These are phyloP conservation scores for Graphium sp. DNA, from an alignment of 2,329 filamentous ascomycete species.

Conservation along the genomic window DNA sequence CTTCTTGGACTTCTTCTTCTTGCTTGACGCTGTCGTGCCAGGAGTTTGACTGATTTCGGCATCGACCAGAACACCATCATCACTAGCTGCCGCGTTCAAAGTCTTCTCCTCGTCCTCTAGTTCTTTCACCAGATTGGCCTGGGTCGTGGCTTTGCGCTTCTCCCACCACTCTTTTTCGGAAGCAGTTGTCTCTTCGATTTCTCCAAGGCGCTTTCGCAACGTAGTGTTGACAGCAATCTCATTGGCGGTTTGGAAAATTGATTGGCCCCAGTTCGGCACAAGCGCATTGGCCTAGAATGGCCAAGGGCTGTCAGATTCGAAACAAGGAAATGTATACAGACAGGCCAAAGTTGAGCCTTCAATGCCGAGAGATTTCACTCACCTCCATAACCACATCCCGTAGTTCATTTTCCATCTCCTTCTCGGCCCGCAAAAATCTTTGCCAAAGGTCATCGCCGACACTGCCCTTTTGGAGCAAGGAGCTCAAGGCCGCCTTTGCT, in stretches of 20 bases:
- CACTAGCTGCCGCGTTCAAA: constrained; percentile 12
- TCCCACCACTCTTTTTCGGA: constrained; percentile 89
- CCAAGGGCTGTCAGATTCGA: too few relatives aligned
- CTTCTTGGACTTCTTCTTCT: constrained; percentile 33
- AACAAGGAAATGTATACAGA: constrained; percentile 2
- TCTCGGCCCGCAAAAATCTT: constrained; percentile 78
- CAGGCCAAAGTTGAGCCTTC: not conserved
- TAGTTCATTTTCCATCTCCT: constrained; percentile 93
- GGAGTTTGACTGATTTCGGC: constrained; percentile 17
- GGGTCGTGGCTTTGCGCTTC: constrained; percentile 57
- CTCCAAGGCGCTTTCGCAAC: constrained; percentile 57
- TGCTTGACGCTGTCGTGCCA: constrained; percentile 15
- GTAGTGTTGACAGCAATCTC: constrained; percentile 80
- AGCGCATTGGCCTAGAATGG: constrained; percentile 79
- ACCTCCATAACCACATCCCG: constrained; percentile 90
- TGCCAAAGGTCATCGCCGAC: constrained; percentile 95
- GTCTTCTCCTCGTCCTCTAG: constrained; percentile 42
- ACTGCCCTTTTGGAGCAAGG: constrained; percentile 73
- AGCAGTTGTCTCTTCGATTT: constrained; percentile 53
- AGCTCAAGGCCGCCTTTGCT: constrained; percentile 74
- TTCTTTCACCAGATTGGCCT: constrained; percentile 71
- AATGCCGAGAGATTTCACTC: constrained; percentile 9
- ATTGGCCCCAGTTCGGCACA: constrained; percentile 74
- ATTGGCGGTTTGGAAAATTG: constrained; percentile 93
- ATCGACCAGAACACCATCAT: constrained; percentile 57